Conservation (phyloP, 2,329 filamentous ascomycete genomes). For the Ciborinia camelliae region DNA sequence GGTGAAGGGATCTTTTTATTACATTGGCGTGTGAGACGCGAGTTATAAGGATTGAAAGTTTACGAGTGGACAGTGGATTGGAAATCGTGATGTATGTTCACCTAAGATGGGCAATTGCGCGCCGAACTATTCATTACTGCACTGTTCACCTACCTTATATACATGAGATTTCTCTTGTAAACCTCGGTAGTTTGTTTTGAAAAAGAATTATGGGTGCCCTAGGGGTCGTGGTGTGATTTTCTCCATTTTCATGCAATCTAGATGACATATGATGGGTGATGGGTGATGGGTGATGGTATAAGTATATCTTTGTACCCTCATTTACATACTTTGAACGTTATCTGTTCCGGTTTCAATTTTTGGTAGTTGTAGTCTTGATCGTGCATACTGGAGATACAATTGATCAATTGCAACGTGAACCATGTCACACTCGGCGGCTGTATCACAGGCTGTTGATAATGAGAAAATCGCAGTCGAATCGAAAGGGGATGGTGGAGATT, state of each 20-base stretch:
- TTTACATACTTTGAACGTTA: not conserved
- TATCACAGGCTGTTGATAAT: not conserved
- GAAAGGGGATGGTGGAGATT: not conserved
- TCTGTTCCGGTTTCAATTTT: not conserved
- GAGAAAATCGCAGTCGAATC: not conserved
- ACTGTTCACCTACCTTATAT: not conserved
- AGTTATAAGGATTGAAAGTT: not conserved
- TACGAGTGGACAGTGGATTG: not conserved
- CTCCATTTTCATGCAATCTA: not conserved
- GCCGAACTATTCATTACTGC: not conserved
- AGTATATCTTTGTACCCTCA: not conserved
- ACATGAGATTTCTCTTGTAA: not conserved
- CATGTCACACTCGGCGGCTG: not conserved
- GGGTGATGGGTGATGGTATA: not conserved
- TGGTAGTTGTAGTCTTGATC: not conserved
- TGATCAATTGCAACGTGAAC: too few species aligned
- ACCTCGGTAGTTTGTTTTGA: not conserved
- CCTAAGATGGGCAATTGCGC: not conserved
- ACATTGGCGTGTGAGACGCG: not conserved
- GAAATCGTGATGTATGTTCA: slow-evolving; percentile 6
- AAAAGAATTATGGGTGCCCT: not conserved
- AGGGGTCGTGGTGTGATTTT: not conserved
- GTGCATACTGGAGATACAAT: not conserved
- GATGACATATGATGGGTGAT: not conserved
- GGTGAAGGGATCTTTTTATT: not conserved